Base-by-base conservation (phyloP, 129 eudicot genomes). In the Helichrysum umbraculigerum region DNA sequence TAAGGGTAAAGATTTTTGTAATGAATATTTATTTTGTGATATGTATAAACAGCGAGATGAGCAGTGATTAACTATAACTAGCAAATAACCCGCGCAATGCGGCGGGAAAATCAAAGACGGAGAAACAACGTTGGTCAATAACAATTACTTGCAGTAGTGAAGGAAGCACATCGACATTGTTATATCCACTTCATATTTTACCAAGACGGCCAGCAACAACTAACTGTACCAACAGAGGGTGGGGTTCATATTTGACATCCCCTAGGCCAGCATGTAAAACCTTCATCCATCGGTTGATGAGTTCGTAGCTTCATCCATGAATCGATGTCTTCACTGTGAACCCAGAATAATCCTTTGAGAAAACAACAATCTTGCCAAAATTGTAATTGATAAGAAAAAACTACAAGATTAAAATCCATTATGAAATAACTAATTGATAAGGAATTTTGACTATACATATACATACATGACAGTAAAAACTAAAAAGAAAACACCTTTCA, bases 151-250 rank as follows among this genome's bases (percentile, higher is more conserved):
- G n/a, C n/a, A n/a, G n/a, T n/a, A n/a, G n/a, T n/a, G n/a, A n/a
- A n/a, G n/a, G n/a, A n/a, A n/a, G n/a, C n/a, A n/a, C n/a, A n/a
- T n/a, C n/a, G n/a, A n/a, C n/a, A n/a, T n/a, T n/a, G n/a, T n/a
- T n/a, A n/a, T n/a, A n/a, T n/a, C n/a, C n/a, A 52, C 98, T 97
- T 70, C 86, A 78, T 82, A 91, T 93, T 77, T 75, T 87, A 47
- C 98, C 98, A 62, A 90, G 85, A n/a, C 96, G 96, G 52, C 98
- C 98, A 0, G 98, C 97, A 81, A 91, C 97, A 29, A 94, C 97
- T 42, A 82, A 94, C 82, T 88, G 98, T 76, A 87, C 93, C 16
- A 91, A 89, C 37, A 94, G 88, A 16, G 98, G 98, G 84, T 97
- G 91, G 1, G 98, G 97, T 11, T 86, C 83, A 68, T 94, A 94